Evolutionary conservation across 2,329 filamentous ascomycete species (phyloP).

Genomic region (Amauroascus niger): DNA sequence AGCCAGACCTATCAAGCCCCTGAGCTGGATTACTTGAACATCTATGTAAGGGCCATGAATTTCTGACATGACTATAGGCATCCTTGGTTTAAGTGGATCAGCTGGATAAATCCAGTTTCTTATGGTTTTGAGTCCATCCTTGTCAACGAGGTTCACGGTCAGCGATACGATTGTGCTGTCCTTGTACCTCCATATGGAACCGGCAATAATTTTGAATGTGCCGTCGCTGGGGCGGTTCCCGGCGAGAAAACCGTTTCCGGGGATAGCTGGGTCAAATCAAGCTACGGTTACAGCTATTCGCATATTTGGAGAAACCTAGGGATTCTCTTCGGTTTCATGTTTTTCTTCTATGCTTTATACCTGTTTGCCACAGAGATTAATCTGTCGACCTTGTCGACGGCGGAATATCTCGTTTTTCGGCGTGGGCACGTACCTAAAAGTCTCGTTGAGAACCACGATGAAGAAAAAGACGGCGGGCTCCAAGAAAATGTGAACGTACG

Average conservation of each 20-base stretch:
- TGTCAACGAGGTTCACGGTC: conserved; percentile 50
- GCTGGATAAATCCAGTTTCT: conserved; percentile 54
- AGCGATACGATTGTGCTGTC: conserved; percentile 47
- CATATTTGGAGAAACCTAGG: conserved; percentile 61
- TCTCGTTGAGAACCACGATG: conserved; percentile 13
- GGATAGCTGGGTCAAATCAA: conserved; percentile 49
- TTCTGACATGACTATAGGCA: conserved; percentile 31
- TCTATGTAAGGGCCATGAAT: conserved; percentile 11
- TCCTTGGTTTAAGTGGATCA: conserved; percentile 58
- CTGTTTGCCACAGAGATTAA: conserved; percentile 56
- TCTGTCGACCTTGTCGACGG: conserved; percentile 52
- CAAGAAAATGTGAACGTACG: background rate
- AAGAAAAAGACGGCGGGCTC: conserved; percentile 4
- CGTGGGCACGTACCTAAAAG: conserved; percentile 42
- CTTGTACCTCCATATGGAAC: conserved; percentile 38
- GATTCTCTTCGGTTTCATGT: conserved; percentile 54
- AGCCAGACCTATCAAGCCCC: background rate
- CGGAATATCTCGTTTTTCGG: conserved; percentile 60
- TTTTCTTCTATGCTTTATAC: conserved; percentile 56
- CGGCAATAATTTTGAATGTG: conserved; percentile 45
- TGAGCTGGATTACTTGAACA: too few relatives aligned
- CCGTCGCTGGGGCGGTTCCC: conserved; percentile 45
- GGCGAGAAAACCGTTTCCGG: conserved; percentile 50
- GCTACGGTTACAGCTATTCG: conserved; percentile 48
- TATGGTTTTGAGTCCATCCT: conserved; percentile 56